Evolutionary conservation across 129 eudicot species (phyloP).

Genomic region (Flaveria sonorensis): DNA sequence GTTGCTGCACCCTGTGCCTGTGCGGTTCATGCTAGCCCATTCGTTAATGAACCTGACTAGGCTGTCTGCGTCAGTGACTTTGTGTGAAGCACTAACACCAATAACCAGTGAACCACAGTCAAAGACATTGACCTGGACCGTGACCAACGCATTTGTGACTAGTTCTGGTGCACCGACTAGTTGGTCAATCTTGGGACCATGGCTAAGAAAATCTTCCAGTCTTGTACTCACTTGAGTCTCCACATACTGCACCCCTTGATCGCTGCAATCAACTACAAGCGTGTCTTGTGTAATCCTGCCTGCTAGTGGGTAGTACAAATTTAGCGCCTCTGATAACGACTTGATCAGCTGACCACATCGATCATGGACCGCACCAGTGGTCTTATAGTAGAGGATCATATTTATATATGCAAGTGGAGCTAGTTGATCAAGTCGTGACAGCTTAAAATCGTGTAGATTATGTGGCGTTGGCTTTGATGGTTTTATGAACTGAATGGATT

Average conservation of each 20-base stretch:
- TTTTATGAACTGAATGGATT: conserved; percentile 38
- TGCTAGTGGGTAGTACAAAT: conserved; percentile 50
- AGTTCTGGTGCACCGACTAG: conserved; percentile 18
- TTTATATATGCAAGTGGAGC: conserved; percentile 33
- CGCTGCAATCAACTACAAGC: conserved; percentile 45
- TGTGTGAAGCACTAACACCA: conserved; percentile 49
- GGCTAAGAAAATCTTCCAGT: conserved; percentile 32
- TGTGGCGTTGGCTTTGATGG: conserved; percentile 45
- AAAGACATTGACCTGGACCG: conserved; percentile 45
- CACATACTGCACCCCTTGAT: conserved; percentile 39
- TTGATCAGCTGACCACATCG: conserved; percentile 30
- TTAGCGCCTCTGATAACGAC: conserved; percentile 49
- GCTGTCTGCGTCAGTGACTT: conserved; percentile 39
- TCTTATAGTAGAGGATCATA: conserved; percentile 39
- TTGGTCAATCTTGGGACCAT: conserved; percentile 29
- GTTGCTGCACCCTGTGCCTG: background rate
- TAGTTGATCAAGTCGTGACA: conserved; percentile 45
- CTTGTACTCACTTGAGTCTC: conserved; percentile 35
- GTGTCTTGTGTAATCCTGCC: conserved; percentile 39
- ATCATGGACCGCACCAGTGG: background rate
- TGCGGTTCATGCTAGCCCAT: conserved; percentile 36
- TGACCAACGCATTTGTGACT: conserved; percentile 31
- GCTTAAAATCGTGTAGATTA: conserved; percentile 24
- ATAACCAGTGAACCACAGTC: conserved; percentile 49
- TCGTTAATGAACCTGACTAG: conserved; percentile 34